A percentile compares a stretch with the other conserved stretches of the same genome.
phyloP scores from a whole-genome alignment of 768 basidiomycete genomes.

The Amanita rimosa region DNA sequence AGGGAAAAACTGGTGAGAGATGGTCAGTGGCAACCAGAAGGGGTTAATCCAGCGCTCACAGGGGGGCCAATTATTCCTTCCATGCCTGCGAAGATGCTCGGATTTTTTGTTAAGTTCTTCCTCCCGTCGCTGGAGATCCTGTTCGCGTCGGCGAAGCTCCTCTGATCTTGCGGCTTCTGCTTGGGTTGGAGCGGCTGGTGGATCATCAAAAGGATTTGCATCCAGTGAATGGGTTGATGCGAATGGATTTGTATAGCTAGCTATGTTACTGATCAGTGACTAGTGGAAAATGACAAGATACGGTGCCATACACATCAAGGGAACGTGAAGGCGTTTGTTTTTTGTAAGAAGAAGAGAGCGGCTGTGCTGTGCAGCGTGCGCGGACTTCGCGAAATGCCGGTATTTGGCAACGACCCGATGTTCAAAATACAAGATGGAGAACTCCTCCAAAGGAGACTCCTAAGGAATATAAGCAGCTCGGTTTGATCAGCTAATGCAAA shows the following conservation, averaged over 20 bases:
- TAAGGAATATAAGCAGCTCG: neutral
- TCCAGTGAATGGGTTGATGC: constrained; percentile 79
- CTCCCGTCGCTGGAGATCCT: constrained; percentile 73
- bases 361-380: neutral
- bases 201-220: constrained; percentile 87
- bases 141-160: constrained; percentile 68
- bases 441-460: neutral
- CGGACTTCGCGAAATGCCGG: constrained; percentile 12
- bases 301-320: constrained; percentile 25
- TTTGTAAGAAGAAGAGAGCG: no score
- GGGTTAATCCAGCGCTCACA: constrained; percentile 38
- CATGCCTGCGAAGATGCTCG: constrained; percentile 60
- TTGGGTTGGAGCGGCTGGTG: constrained; percentile 26
- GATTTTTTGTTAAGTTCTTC: constrained; percentile 58
- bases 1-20: constrained; percentile 62
- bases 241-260: constrained; percentile 64
- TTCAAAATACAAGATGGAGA: constrained; percentile 4
- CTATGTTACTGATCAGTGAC: constrained; percentile 12
- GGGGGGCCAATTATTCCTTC: constrained; percentile 89
- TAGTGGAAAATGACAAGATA: neutral
- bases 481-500: neutral
- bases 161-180: constrained; percentile 36
- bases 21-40: constrained; percentile 11
- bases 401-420: constrained; percentile 8
- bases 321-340: neutral